Evolutionary conservation across 2,329 filamentous ascomycete genomes (phyloP).

Genomic region (Xenosphaeropsis pyriputrescens): DNA sequence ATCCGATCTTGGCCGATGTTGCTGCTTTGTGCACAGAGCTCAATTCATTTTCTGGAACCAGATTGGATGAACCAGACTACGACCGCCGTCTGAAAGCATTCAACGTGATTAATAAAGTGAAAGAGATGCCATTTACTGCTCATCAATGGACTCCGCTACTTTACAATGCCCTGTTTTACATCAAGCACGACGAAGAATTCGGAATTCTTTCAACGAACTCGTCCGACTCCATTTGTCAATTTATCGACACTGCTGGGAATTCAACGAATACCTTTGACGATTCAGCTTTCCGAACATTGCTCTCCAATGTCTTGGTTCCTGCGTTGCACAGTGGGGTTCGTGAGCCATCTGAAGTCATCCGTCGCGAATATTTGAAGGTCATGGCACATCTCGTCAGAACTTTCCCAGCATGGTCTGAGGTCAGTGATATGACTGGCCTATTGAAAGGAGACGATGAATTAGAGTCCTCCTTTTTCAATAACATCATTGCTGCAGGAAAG

Average conservation of each 20-base stretch:
- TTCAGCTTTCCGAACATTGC: slow-evolving; percentile 37
- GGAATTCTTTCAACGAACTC: slow-evolving; percentile 70
- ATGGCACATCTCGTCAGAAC: slow-evolving; percentile 64
- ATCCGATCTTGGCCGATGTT: slow-evolving; percentile 43
- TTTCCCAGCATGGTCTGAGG: slow-evolving; percentile 52
- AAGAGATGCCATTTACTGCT: slow-evolving; percentile 43
- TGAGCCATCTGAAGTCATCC: slow-evolving; percentile 69
- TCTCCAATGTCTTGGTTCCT: slow-evolving; percentile 55
- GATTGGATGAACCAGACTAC: slow-evolving; percentile 79
- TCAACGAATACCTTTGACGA: slow-evolving; percentile 24
- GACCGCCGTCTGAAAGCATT: slow-evolving; percentile 69
- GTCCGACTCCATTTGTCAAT: slow-evolving; percentile 63
- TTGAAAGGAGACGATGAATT: slow-evolving; percentile 45
- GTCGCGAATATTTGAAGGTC: slow-evolving; percentile 67
- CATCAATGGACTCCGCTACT: slow-evolving; percentile 79
- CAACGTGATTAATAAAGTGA: slow-evolving; percentile 48
- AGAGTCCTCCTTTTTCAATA: slow-evolving; percentile 71
- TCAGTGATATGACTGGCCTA: slow-evolving; percentile 61
- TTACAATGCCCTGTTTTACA: slow-evolving; percentile 79
- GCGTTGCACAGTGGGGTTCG: slow-evolving; percentile 63
- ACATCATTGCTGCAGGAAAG: slow-evolving; percentile 80
- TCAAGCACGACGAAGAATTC: slow-evolving; percentile 77
- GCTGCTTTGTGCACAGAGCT: slow-evolving; percentile 62
- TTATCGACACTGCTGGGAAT: slow-evolving; percentile 50
- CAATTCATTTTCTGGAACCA: slow-evolving; percentile 60